These are phyloP conservation scores for Kappamyces sp. DNA, from an alignment of 192 early-diverging fungal species.

Conservation along the genomic window DNA sequence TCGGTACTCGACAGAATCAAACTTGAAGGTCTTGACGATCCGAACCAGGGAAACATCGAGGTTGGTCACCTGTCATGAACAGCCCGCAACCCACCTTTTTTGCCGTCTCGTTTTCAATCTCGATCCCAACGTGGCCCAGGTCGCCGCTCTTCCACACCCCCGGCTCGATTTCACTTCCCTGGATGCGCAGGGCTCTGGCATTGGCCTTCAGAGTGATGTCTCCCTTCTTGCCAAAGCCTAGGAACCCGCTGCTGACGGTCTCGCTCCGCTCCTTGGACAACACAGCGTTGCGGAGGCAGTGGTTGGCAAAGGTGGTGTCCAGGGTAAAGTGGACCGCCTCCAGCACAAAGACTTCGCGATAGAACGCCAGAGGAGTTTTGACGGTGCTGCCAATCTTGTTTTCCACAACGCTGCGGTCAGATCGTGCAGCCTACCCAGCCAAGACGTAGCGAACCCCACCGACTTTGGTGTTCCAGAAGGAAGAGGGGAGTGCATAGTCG, in stretches of 20 bases:
- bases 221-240: conserved; percentile 27
- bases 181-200: conserved; percentile 14
- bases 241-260: conserved; percentile 16
- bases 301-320: conserved; percentile 17
- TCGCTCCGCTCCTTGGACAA: conserved; percentile 16
- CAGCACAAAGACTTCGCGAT: conserved; percentile 27
- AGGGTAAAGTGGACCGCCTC: conserved; percentile 21
- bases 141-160: conserved; percentile 27
- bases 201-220: conserved; percentile 26
- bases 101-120: conserved; percentile 27
- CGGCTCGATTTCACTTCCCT: not conserved
- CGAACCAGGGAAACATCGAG: conserved; percentile 33
- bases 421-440: conserved; percentile 21
- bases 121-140: conserved; percentile 30
- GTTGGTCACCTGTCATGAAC: conserved; percentile 18
- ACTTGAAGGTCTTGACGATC: conserved; percentile 41
- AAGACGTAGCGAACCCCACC: conserved; percentile 47
- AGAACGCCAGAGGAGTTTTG: conserved; percentile 15
- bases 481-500: conserved; percentile 31
- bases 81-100: conserved; percentile 31
- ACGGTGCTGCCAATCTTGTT: conserved; percentile 21
- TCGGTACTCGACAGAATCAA: too few species aligned
- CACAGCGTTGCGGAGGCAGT: conserved; percentile 7
- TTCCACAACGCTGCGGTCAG: conserved; percentile 17
- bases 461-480: conserved; percentile 28